phyloP scores from a whole-genome alignment of 2,329 filamentous ascomycete genomes.

The Parastagonospora nodorum region DNA sequence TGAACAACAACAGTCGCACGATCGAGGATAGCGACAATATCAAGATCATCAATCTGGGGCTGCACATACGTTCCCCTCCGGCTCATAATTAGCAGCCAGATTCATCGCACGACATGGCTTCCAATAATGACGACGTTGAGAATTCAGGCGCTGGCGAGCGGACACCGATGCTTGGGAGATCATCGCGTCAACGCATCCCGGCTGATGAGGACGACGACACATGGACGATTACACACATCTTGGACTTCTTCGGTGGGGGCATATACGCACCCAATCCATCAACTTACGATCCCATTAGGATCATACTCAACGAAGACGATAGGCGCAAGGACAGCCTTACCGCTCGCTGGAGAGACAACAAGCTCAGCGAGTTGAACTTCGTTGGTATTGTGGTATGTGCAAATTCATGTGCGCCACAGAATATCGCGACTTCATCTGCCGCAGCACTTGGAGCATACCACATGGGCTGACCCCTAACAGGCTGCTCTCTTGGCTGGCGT shows the following conservation, averaged over 20 bases:
- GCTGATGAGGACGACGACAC: slow-evolving; percentile 3
- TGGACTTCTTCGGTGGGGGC: slow-evolving; percentile 41
- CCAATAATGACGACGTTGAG: slow-evolving; percentile 18
- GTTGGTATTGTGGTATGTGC: slow-evolving; percentile 48
- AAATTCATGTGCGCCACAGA: too few species aligned
- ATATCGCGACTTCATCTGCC: background rate
- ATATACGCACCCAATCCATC: slow-evolving; percentile 40
- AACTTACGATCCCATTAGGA: slow-evolving; percentile 45
- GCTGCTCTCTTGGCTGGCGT: slow-evolving; percentile 48
- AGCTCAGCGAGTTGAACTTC: slow-evolving; percentile 49
- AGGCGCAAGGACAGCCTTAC: slow-evolving; percentile 45
- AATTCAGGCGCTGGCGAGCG: slow-evolving; percentile 20
- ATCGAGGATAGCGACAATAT: too few species aligned
- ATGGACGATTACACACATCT: slow-evolving; percentile 12
- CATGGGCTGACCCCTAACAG: too few species aligned
- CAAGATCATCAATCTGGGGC: too few species aligned
- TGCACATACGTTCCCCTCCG: too few species aligned
- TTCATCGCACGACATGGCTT: too few species aligned
- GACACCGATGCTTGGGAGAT: slow-evolving; percentile 25
- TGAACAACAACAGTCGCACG: too few species aligned
- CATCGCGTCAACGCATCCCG: slow-evolving; percentile 10
- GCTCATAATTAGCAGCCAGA: too few species aligned
- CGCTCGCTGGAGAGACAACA: slow-evolving; percentile 46
- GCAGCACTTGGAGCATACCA: background rate
- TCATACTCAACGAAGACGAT: slow-evolving; percentile 44